A percentile compares a stretch with the other conserved stretches of the same genome.
Evolutionary conservation across 164 flowering plant species (phyloP).

Genomic region (Stephania cephalantha): DNA sequence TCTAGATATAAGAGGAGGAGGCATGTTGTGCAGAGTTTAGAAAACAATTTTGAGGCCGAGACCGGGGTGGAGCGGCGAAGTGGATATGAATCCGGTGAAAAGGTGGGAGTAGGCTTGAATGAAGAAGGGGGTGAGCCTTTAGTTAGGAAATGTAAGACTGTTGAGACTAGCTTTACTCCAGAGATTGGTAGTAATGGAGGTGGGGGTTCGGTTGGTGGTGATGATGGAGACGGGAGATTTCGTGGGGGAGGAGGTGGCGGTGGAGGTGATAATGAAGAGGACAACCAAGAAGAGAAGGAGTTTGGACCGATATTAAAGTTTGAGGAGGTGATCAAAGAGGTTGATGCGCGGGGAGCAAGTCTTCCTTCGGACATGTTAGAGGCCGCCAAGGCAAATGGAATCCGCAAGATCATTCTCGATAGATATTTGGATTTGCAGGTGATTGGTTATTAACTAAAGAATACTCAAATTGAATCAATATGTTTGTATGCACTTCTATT

Average conservation of each 20-base stretch:
- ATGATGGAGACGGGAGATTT: slow-evolving; percentile 42
- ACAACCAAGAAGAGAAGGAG: slow-evolving; percentile 53
- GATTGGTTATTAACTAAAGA: not conserved
- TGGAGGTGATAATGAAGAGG: slow-evolving; percentile 36
- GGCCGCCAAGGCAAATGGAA: slow-evolving; percentile 59
- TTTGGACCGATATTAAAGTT: slow-evolving; percentile 63
- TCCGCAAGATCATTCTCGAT: slow-evolving; percentile 47
- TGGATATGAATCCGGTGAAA: slow-evolving; percentile 8
- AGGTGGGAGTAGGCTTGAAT: not conserved
- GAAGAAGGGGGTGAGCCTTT: not conserved
- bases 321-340: slow-evolving; percentile 58
- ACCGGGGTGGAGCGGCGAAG: slow-evolving; percentile 10
- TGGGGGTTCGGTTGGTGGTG: slow-evolving; percentile 20
- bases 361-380: slow-evolving; percentile 74
- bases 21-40: not conserved
- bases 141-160: not conserved
- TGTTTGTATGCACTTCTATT: not conserved
- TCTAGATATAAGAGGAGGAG: slow-evolving; percentile 1
- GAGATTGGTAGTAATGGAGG: slow-evolving; percentile 18
- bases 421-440: slow-evolving; percentile 84
- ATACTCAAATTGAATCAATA: not conserved
- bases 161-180: not conserved
- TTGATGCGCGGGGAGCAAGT: slow-evolving; percentile 42
- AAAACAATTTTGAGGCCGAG: slow-evolving; percentile 4
- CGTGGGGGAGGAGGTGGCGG: slow-evolving; percentile 39